Conservation (phyloP, 169 alveolate species). For the Cryptosporidium canis region DNA sequence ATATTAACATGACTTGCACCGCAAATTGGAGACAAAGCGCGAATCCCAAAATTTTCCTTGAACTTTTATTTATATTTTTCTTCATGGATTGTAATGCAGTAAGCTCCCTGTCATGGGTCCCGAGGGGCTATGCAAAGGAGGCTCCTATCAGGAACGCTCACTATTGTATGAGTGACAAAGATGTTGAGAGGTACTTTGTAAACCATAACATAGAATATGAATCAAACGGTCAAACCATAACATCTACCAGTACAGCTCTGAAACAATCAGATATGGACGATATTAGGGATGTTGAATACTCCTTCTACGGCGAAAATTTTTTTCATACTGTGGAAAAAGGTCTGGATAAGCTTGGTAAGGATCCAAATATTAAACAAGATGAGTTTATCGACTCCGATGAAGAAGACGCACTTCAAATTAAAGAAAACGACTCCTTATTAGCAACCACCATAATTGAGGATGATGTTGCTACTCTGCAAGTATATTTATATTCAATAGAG, state of each 20-base stretch:
- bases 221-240: not conserved
- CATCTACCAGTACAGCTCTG: not conserved
- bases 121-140: conserved; percentile 63
- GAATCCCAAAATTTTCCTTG: not conserved
- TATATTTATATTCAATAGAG: conserved; percentile 75
- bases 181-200: conserved; percentile 27
- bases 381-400: conserved; percentile 73
- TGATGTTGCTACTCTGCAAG: conserved; percentile 76
- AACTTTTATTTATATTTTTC: not conserved
- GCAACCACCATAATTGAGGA: conserved; percentile 75
- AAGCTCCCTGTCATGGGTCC: conserved; percentile 67
- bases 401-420: conserved; percentile 75
- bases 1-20: not conserved
- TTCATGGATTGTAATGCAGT: conserved; percentile 65
- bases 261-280: not conserved
- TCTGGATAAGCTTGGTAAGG: not conserved
- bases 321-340: conserved; percentile 61
- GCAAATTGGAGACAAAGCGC: conserved; percentile 68
- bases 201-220: not conserved
- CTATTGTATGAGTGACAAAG: conserved; percentile 58
- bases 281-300: not conserved
- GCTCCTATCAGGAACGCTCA: conserved; percentile 33
- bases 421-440: conserved; percentile 68
- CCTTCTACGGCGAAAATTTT: conserved; percentile 40
- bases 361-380: conserved; percentile 26